Conservation (phyloP, 257 asterid genomes). For the Eucommia ulmoides region DNA sequence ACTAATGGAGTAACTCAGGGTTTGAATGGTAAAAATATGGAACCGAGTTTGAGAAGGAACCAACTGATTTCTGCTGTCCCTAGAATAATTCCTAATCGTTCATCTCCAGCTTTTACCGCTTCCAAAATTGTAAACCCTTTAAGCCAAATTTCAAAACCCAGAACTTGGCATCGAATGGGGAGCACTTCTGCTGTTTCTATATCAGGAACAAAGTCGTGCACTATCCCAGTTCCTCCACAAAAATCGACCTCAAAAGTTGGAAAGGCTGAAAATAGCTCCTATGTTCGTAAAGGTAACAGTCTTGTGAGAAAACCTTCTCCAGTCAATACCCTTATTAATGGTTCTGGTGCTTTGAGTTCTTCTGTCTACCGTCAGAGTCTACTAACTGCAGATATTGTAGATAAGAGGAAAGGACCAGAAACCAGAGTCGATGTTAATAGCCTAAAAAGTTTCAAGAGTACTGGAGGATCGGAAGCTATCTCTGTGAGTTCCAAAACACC, state of each 20-base stretch:
- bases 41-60: constrained; percentile 29
- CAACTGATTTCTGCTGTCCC: constrained; percentile 22
- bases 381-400: constrained; percentile 15
- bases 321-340: constrained; percentile 25
- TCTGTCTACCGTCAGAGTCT: constrained; percentile 23
- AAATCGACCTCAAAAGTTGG: constrained; percentile 14
- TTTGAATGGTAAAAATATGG: constrained; percentile 18
- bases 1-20: constrained; percentile 21
- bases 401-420: constrained; percentile 26
- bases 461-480: constrained; percentile 18
- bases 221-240: constrained; percentile 24
- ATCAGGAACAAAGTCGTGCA: constrained; percentile 22
- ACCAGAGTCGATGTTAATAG: constrained; percentile 15
- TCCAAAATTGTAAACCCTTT: constrained; percentile 22
- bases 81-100: constrained; percentile 26
- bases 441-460: constrained; percentile 13
- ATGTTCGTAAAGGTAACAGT: constrained; percentile 76
- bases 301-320: constrained; percentile 56
- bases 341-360: constrained; percentile 29
- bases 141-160: constrained; percentile 40
- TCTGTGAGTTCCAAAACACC: constrained; percentile 27
- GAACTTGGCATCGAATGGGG: constrained; percentile 73
- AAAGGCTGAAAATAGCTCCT: constrained; percentile 30
- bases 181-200: constrained; percentile 18
- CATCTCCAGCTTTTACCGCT: constrained; percentile 20